These are phyloP conservation scores for Dipodascus albidus DNA, from an alignment of 805 yeast genomes.

Conservation along the genomic window DNA sequence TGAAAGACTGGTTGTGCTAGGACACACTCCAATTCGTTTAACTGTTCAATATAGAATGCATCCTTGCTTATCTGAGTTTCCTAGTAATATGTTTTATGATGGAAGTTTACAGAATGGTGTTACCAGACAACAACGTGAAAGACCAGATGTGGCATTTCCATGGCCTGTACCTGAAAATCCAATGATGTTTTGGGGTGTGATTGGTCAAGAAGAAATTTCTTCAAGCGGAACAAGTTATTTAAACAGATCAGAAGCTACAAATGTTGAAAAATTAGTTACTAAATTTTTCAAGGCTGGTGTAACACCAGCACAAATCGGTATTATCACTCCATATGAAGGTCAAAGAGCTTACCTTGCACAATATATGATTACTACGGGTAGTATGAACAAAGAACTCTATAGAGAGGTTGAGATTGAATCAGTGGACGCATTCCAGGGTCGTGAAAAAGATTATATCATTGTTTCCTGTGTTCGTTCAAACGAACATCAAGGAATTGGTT, in stretches of 20 bases:
- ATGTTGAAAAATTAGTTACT: conserved; percentile 69
- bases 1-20: conserved; percentile 72
- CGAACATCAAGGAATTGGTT: conserved; percentile 63
- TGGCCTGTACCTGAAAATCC: conserved; percentile 82
- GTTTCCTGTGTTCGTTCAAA: conserved; percentile 78
- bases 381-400: conserved; percentile 54
- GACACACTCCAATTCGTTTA: conserved; percentile 73
- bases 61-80: conserved; percentile 75
- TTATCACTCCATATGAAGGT: conserved; percentile 91
- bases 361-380: conserved; percentile 63
- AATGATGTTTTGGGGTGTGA: conserved; percentile 93
- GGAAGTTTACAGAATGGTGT: conserved; percentile 90
- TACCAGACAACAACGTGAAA: conserved; percentile 56
- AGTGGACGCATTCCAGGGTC: conserved; percentile 92
- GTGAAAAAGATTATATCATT: conserved; percentile 74
- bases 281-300: conserved; percentile 67
- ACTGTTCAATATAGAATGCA: conserved; percentile 96
- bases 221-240: conserved; percentile 70
- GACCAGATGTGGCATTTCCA: conserved; percentile 54
- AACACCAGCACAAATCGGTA: conserved; percentile 73
- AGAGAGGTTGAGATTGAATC: conserved; percentile 76
- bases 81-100: conserved; percentile 86
- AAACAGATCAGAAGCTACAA: conserved; percentile 83
- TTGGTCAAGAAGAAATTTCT: conserved; percentile 82
- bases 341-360: conserved; percentile 75